Evolutionary conservation across 352 stramenopile genomes (phyloP).

Genomic region (Phytopythium aichiense): DNA sequence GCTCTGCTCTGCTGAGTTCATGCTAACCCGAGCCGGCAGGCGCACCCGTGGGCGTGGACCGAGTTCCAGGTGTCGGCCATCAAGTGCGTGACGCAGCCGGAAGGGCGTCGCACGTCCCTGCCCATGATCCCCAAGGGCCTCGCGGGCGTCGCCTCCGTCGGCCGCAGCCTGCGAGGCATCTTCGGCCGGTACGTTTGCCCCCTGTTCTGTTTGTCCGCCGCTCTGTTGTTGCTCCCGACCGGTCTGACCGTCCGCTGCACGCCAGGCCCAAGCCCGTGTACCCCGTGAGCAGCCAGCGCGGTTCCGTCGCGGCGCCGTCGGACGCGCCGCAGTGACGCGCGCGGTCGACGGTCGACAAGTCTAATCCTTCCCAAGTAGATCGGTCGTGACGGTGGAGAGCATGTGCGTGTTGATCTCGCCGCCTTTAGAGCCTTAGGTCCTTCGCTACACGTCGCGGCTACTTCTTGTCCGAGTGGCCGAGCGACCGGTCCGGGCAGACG

Average conservation of each 20-base stretch:
- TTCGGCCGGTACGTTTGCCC: constrained; percentile 35
- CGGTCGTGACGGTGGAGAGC: background rate
- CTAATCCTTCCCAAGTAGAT: no score
- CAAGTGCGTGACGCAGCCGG: constrained; percentile 60
- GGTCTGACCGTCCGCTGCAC: background rate
- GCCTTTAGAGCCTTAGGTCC: background rate
- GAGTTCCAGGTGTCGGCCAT: constrained; percentile 69
- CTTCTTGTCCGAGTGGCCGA: constrained; percentile 84
- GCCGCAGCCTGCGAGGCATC: constrained; percentile 52
- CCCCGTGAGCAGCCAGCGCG: constrained; percentile 7
- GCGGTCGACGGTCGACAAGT: no score
- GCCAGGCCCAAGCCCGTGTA: constrained; percentile 28
- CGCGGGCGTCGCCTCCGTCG: constrained; percentile 40
- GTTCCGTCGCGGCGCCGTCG: background rate
- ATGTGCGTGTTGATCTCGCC: background rate
- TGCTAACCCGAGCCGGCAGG: constrained; percentile 14
- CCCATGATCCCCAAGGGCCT: constrained; percentile 31
- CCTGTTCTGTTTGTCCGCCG: background rate
- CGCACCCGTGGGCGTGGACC: constrained; percentile 64
- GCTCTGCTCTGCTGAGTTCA: no score
- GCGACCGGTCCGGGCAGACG: constrained; percentile 73
- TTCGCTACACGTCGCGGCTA: background rate
- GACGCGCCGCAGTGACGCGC: background rate
- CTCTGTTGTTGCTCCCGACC: background rate
- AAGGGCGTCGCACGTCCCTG: constrained; percentile 36